Conservation (phyloP, 768 basidiomycete genomes). For the Trametes meyenii region DNA sequence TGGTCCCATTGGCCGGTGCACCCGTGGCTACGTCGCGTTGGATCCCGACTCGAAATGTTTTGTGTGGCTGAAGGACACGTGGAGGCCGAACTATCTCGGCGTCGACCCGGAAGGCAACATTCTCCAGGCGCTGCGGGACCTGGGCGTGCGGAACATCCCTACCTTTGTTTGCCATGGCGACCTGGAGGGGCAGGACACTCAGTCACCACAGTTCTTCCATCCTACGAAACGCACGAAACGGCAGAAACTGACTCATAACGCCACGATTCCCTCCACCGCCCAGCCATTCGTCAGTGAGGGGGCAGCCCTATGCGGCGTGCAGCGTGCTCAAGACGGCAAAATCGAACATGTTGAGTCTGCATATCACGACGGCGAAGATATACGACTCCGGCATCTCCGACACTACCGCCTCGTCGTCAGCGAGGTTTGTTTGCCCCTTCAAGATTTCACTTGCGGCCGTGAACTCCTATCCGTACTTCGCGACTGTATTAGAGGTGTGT, state of each 20-base stretch:
- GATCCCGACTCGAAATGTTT: constrained; percentile 5
- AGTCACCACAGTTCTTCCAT: background rate
- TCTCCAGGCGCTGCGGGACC: background rate
- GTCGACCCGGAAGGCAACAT: background rate
- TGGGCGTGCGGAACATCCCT: constrained; percentile 1
- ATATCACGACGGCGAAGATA: too few relatives aligned
- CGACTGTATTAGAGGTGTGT: constrained; percentile 7
- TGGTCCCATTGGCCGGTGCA: background rate
- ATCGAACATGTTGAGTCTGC: too few relatives aligned
- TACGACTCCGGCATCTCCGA: background rate
- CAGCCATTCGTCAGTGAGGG: too few relatives aligned
- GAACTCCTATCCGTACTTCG: background rate
- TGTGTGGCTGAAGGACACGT: constrained; percentile 15
- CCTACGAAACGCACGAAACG: too few relatives aligned
- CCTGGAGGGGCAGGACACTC: background rate
- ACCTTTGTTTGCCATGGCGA: constrained; percentile 11
- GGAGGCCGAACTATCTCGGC: background rate
- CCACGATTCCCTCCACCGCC: background rate
- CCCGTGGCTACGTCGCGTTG: constrained; percentile 13
- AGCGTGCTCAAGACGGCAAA: too few relatives aligned
- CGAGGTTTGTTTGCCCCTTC: constrained; percentile 1
- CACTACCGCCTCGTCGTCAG: constrained; percentile 11
- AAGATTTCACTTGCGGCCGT: background rate
- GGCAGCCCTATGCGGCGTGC: background rate
- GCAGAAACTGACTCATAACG: background rate